Evolutionary conservation across 1,284 basidiomycete genomes (phyloP).

Genomic region (Ustilago xerochloae): DNA sequence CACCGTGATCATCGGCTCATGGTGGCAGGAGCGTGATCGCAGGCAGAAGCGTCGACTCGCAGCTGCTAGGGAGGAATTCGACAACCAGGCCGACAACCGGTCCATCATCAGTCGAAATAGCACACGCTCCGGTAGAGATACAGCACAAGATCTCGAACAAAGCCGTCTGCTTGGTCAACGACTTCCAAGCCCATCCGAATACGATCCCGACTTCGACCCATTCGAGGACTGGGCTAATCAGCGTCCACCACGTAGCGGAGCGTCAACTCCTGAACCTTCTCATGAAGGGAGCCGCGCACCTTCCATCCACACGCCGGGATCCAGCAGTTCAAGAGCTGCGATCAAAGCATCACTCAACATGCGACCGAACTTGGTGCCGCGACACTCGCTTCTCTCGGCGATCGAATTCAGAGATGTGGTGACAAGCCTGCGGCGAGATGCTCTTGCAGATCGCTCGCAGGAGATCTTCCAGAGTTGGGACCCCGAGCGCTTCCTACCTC

Average conservation of each 20-base stretch:
- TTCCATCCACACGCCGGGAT: conserved; percentile 34
- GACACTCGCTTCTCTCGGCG: conserved; percentile 82
- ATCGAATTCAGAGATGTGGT: conserved; percentile 93
- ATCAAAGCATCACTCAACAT: conserved; percentile 17
- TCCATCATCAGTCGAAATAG: conserved; percentile 32
- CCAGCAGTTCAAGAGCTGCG: conserved; percentile 12
- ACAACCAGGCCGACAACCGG: conserved; percentile 27
- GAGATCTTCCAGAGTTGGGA: conserved; percentile 60
- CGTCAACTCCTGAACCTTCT: conserved; percentile 20
- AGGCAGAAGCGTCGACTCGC: conserved; percentile 39
- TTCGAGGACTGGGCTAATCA: conserved; percentile 52
- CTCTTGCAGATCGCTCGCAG: conserved; percentile 47
- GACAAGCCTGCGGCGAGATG: conserved; percentile 76
- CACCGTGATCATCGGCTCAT: conserved; percentile 80
- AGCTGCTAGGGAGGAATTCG: conserved; percentile 51
- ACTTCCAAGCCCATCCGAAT: conserved; percentile 51
- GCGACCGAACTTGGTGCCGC: conserved; percentile 49
- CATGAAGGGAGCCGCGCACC: conserved; percentile 18
- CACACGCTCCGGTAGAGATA: conserved; percentile 7
- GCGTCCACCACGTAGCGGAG: conserved; percentile 14
- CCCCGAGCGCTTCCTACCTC: conserved; percentile 56
- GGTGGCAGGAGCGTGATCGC: conserved; percentile 73
- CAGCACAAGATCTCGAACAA: conserved; percentile 8
- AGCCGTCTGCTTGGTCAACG: conserved; percentile 11
- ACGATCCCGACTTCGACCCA: conserved; percentile 58